phyloP scores from a whole-genome alignment of 1,284 basidiomycete species.

The Termitomyces sp. region DNA sequence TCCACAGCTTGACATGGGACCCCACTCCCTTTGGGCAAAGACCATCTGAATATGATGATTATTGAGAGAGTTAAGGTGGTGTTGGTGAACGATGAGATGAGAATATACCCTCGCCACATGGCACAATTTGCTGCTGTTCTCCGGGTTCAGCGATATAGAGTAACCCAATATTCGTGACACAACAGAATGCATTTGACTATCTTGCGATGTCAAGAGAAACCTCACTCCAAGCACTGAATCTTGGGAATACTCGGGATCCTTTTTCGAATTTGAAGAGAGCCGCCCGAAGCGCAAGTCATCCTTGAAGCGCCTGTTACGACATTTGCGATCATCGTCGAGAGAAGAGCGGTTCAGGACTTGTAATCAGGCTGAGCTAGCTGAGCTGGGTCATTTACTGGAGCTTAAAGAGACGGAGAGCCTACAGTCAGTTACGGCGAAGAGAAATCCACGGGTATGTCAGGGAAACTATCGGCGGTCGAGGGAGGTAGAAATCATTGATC shows the following conservation, averaged over 20 bases:
- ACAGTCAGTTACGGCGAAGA: conserved; percentile 13
- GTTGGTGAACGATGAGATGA: no score
- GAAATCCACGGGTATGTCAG: conserved; percentile 8
- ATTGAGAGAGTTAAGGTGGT: background rate
- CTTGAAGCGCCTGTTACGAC: conserved; percentile 7
- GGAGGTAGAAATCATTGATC: conserved; percentile 20
- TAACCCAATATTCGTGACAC: no score
- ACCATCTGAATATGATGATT: background rate
- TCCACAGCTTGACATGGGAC: background rate
- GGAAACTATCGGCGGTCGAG: conserved; percentile 11
- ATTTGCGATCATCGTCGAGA: conserved; percentile 6
- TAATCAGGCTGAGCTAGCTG: background rate
- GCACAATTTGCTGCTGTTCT: background rate
- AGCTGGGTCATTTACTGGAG: conserved; percentile 6
- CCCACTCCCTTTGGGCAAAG: background rate
- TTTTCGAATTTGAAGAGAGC: background rate
- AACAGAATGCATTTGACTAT: background rate
- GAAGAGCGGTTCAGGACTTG: conserved; percentile 5
- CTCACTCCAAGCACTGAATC: background rate
- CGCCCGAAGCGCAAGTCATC: conserved; percentile 9
- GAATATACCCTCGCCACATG: background rate
- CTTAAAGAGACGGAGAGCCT: conserved; percentile 14
- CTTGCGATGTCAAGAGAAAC: background rate
- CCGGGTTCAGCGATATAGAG: background rate
- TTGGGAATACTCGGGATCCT: background rate